Conservation (phyloP, 2,329 filamentous ascomycete genomes). For the Cucurbitaria berberidis region DNA sequence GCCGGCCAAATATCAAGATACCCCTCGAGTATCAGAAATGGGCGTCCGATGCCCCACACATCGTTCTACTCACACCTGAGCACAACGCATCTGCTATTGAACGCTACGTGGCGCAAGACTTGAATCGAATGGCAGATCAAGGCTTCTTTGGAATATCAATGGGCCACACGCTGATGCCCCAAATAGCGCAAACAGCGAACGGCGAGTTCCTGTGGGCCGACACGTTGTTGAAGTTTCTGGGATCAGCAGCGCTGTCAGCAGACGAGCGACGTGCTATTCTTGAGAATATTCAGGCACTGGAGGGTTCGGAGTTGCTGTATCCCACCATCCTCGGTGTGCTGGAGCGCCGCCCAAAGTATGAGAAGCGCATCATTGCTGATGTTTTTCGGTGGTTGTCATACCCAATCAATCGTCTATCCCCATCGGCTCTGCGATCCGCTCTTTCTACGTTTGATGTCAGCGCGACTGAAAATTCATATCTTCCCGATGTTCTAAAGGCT, state of each 20-base stretch:
- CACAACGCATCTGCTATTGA: slow-evolving; percentile 29
- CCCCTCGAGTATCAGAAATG: slow-evolving; percentile 38
- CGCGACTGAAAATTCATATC: background rate
- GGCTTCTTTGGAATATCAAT: slow-evolving; percentile 39
- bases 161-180: slow-evolving; percentile 27
- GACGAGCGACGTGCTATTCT: slow-evolving; percentile 30
- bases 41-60: slow-evolving; percentile 34
- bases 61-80: slow-evolving; percentile 22
- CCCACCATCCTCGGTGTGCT: slow-evolving; percentile 27
- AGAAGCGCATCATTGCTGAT: slow-evolving; percentile 31
- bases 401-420: slow-evolving; percentile 28
- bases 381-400: slow-evolving; percentile 36
- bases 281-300: slow-evolving; percentile 20
- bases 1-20: slow-evolving; percentile 31
- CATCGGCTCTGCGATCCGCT: slow-evolving; percentile 27
- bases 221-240: slow-evolving; percentile 30
- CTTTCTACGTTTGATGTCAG: slow-evolving; percentile 17
- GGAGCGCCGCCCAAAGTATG: slow-evolving; percentile 16
- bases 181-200: slow-evolving; percentile 23
- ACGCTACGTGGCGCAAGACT: slow-evolving; percentile 19
- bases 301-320: slow-evolving; percentile 32
- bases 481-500: slow-evolving; percentile 16
- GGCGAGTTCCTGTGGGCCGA: slow-evolving; percentile 41
- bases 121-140: slow-evolving; percentile 35
- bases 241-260: slow-evolving; percentile 32